Evolutionary conservation across 2,329 filamentous ascomycete genomes (phyloP), one percentile per base, ranked within the genome.

Genomic region (Magnaporthiopsis incrustans): DNA sequence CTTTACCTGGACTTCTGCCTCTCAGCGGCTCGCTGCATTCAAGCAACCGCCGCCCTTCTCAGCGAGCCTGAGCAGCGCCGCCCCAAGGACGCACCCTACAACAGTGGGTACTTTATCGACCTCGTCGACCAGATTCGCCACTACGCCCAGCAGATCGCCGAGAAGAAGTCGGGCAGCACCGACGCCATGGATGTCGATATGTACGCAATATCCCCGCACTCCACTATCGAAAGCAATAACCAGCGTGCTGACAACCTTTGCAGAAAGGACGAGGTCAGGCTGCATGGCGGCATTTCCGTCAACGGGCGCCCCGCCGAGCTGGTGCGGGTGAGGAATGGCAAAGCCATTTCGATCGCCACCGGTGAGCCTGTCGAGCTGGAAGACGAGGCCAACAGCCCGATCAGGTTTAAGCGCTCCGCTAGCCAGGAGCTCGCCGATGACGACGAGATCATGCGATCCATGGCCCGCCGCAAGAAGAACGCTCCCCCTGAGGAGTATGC

Each of bases 71-170:
- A 98, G 76, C 91, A 94, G 79, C 88, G 89, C 69, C 87, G 91
- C 75, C 89, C 91, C 66, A 82, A 86, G 77, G 94, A 98, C 77
- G 88, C 90, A 71, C 92, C 92, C 69, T 98, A 97, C 82, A 95
- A 89, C 83, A 92, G 90, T 84, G 91, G 91, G 74, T 98, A 98
- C 79, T 97, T 97, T 75, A 89, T 97, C 79, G 94, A 98, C 80
- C 87, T 98, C 67, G 89, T 96, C 75, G 91, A 96, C 75, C 93
- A 97, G 85, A 92, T 97, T 71, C 86, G 88, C 74, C 86, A 91
- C 74, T 96, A 97, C 85, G 93, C 92, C 66, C 85, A 88, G 71
- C 90, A 95, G 75, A 87, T 97, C 71, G 88, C 89, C 68, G 87
- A 88, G 68, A 88, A 91, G 72, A 84, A 89, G 71, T 30, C 61